Evolutionary conservation across 192 early-diverging fungal genomes (phyloP).

Genomic region (Lobosporangium transversale): DNA sequence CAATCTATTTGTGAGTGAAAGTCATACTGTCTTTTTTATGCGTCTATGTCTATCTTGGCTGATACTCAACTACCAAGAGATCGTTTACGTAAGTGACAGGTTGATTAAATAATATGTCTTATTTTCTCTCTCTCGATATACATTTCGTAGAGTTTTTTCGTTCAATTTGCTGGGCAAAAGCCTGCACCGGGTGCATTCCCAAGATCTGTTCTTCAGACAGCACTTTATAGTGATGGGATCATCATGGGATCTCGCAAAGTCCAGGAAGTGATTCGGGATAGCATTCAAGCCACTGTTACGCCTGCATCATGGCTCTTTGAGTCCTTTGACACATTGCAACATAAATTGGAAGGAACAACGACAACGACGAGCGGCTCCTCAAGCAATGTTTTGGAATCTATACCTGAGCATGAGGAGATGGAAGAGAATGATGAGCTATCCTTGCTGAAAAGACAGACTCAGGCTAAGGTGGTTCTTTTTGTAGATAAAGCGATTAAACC

Average conservation of each 20-base stretch:
- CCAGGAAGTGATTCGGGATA: slow-evolving; percentile 15
- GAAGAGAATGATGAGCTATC: slow-evolving; percentile 1
- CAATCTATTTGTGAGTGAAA: slow-evolving; percentile 55
- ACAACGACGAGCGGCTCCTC: not conserved
- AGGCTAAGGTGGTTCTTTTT: slow-evolving; percentile 11
- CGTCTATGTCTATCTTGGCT: too few relatives aligned
- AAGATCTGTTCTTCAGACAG: slow-evolving; percentile 59
- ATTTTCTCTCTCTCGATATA: not conserved
- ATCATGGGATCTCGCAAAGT: slow-evolving; percentile 51
- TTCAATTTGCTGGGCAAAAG: slow-evolving; percentile 52
- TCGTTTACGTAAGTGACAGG: too few relatives aligned
- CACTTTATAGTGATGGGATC: slow-evolving; percentile 49
- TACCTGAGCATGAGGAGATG: slow-evolving; percentile 2
- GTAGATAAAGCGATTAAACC: slow-evolving; percentile 54
- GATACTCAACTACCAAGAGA: too few relatives aligned
- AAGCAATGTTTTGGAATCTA: not conserved
- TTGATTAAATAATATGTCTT: not conserved
- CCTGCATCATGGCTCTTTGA: slow-evolving; percentile 33
- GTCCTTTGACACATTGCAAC: slow-evolving; percentile 2
- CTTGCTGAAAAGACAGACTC: slow-evolving; percentile 8
- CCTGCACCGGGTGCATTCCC: slow-evolving; percentile 64
- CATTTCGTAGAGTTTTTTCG: slow-evolving; percentile 64
- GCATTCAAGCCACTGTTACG: slow-evolving; percentile 21
- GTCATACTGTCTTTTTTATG: not conserved
- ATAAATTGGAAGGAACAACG: not conserved